phyloP scores from a whole-genome alignment of 2,329 filamentous ascomycete species.

The Chrysosporium queenslandicum region DNA sequence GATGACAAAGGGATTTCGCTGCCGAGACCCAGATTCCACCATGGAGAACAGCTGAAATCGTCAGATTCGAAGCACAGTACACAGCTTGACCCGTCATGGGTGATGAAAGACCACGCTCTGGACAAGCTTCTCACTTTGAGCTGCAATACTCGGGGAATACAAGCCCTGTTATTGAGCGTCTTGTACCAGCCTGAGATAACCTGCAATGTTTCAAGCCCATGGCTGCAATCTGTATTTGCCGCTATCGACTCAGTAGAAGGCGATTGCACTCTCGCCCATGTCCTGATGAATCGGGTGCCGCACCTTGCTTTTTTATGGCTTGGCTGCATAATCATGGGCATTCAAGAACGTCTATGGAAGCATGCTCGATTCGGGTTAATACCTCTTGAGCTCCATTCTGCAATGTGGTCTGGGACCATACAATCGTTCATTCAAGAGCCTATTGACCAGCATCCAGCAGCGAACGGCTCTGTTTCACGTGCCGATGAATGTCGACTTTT shows the following conservation, averaged over 20 bases:
- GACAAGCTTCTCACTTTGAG: slow-evolving; percentile 23
- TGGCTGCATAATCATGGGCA: slow-evolving; percentile 20
- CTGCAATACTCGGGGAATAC: slow-evolving; percentile 21
- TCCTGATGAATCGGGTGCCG: slow-evolving; percentile 23
- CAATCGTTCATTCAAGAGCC: slow-evolving; percentile 24
- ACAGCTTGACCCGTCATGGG: not conserved
- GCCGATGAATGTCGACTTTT: slow-evolving; percentile 26
- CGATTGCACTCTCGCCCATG: slow-evolving; percentile 19
- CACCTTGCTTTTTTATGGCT: slow-evolving; percentile 24
- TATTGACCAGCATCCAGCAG: slow-evolving; percentile 14
- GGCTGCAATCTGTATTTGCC: slow-evolving; percentile 23
- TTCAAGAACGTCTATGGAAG: slow-evolving; percentile 17
- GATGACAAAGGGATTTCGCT: not conserved
- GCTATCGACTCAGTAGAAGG: slow-evolving; percentile 20
- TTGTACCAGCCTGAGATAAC: slow-evolving; percentile 24
- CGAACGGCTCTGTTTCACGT: slow-evolving; percentile 16
- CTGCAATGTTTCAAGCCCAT: slow-evolving; percentile 25
- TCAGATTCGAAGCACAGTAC: not conserved
- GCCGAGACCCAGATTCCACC: not conserved
- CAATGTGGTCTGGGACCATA: slow-evolving; percentile 23
- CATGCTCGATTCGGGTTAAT: slow-evolving; percentile 21
- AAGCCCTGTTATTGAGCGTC: slow-evolving; percentile 21
- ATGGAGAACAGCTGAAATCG: not conserved
- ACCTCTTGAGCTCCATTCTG: slow-evolving; percentile 23
- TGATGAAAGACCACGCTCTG: not conserved